Evolutionary conservation across 2,329 filamentous ascomycete species (phyloP).

Genomic region (Fusarium neocosmosporiellum): DNA sequence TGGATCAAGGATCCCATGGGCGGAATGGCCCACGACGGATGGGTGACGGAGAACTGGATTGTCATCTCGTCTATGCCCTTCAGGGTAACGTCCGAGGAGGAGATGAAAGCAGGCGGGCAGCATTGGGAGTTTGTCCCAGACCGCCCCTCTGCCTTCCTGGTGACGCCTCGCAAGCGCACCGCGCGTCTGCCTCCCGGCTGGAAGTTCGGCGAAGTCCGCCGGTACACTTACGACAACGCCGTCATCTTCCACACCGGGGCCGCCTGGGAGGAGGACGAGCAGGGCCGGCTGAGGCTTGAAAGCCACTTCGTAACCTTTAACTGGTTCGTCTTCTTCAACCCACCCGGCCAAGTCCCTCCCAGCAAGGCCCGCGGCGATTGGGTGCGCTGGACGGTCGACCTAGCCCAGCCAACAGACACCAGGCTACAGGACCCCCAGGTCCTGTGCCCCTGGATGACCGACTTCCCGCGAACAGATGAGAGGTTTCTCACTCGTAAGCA

Average conservation of each 20-base stretch:
- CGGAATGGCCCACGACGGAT: neutral
- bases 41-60: neutral
- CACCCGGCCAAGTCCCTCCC: neutral
- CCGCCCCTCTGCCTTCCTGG: neutral
- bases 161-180: neutral
- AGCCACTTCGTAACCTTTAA: neutral
- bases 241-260: neutral
- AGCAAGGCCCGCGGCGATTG: neutral
- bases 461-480: neutral
- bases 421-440: neutral
- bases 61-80: neutral
- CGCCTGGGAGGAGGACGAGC: neutral
- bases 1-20: constrained; percentile 1
- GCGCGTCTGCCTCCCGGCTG: neutral
- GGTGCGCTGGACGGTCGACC: neutral
- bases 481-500: neutral
- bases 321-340: neutral
- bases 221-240: neutral
- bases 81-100: neutral
- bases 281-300: neutral
- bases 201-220: neutral
- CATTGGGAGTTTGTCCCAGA: neutral
- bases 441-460: neutral
- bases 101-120: neutral
- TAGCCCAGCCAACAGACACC: neutral